Percentiles rank a stretch among this genome's conserved stretches.
Conservation (phyloP, 2,329 filamentous ascomycete species). For the Aspergillus sp. region DNA sequence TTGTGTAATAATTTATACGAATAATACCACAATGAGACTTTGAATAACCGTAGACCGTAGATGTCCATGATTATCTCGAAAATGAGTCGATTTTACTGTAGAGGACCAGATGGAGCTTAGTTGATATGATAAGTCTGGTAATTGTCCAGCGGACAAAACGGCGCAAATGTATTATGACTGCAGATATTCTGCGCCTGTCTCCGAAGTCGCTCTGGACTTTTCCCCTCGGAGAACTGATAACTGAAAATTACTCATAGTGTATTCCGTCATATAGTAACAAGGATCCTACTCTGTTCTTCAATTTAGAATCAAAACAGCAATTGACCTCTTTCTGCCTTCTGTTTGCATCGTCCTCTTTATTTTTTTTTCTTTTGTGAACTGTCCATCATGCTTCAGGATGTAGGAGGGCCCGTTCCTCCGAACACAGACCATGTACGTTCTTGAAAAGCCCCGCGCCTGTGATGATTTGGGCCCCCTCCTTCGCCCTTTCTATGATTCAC, state of each 20-base stretch:
- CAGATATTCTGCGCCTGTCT: neutral
- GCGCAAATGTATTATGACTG: too few species aligned
- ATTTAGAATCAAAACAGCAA: neutral
- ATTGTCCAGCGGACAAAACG: too few species aligned
- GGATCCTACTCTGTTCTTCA: neutral
- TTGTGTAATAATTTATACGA: too few species aligned
- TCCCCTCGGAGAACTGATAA: neutral
- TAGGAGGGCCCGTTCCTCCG: slow-evolving; percentile 68
- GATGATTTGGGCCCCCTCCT: slow-evolving; percentile 10
- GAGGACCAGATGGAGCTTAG: too few species aligned
- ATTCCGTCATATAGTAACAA: neutral
- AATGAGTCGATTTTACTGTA: too few species aligned
- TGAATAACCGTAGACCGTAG: too few species aligned
- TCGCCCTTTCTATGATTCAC: slow-evolving; percentile 6
- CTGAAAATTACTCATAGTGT: neutral
- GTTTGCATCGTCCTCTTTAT: neutral
- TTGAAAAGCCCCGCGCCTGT: slow-evolving; percentile 2
- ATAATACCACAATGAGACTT: too few species aligned
- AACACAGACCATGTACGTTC: slow-evolving; percentile 68
- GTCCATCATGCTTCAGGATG: slow-evolving; percentile 28
- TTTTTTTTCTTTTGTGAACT: neutral
- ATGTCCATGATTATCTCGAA: too few species aligned
- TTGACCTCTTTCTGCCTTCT: neutral
- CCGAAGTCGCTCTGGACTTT: neutral
- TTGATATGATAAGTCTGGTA: too few species aligned